These are phyloP conservation scores for Basidiobolus meristosporus DNA, from an alignment of 371 early-diverging fungal species.

Conservation along the genomic window DNA sequence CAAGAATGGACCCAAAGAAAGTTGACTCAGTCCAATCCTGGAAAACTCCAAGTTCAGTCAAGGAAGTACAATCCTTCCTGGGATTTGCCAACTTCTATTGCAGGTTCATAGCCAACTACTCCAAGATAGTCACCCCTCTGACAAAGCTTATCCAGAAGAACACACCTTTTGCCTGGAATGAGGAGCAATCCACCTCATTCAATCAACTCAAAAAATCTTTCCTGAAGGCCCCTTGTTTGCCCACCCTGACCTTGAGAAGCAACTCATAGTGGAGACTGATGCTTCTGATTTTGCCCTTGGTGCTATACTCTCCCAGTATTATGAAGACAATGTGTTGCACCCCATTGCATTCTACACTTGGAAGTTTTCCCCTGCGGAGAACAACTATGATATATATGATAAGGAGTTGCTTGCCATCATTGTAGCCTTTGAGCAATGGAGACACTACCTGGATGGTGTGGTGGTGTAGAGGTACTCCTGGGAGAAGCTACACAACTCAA, in stretches of 20 bases:
- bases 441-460: no score
- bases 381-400: no score
- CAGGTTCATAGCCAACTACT: constrained; percentile 18
- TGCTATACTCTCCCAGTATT: constrained; percentile 16
- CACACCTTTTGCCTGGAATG: constrained; percentile 10
- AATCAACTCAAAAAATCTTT: constrained; percentile 13
- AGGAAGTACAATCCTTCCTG: constrained; percentile 19
- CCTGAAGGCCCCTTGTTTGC: constrained; percentile 10
- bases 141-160: constrained; percentile 12
- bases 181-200: constrained; percentile 11
- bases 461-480: no score
- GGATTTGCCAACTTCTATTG: constrained; percentile 27
- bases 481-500: no score
- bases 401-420: no score
- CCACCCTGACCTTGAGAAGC: constrained; percentile 7
- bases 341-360: no score
- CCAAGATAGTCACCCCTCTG: constrained; percentile 14
- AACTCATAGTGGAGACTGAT: constrained; percentile 19
- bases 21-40: constrained; percentile 13
- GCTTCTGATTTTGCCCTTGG: constrained; percentile 21
- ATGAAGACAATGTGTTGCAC: no score
- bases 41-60: constrained; percentile 10
- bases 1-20: constrained; percentile 12
- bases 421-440: no score
- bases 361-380: no score